Percentiles rank a stretch among this genome's conserved stretches.
Conservation (phyloP, 208 protist species). For the Naegleria lovaniensis region DNA sequence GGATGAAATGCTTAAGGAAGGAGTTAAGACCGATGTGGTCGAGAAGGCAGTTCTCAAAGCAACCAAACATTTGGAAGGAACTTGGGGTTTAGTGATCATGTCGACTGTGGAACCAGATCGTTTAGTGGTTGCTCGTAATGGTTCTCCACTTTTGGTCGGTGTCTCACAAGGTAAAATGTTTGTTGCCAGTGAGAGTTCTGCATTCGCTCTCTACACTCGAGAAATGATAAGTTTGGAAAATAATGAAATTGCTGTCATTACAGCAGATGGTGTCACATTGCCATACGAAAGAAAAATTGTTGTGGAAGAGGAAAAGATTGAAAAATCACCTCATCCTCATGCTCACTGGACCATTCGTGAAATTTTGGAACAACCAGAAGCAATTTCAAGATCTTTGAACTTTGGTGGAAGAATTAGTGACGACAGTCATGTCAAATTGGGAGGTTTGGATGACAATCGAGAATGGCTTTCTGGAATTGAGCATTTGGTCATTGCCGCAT, state of each 20-base stretch:
- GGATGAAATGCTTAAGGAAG: conserved; percentile 39
- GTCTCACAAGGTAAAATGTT: conserved; percentile 70
- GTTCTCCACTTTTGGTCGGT: conserved; percentile 83
- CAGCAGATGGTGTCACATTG: conserved; percentile 8
- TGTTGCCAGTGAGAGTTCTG: conserved; percentile 83
- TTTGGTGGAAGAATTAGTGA: conserved; percentile 17
- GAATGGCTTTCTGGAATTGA: not conserved
- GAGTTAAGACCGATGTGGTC: conserved; percentile 9
- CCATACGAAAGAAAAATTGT: not conserved
- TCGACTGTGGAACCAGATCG: conserved; percentile 62
- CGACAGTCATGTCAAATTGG: not conserved
- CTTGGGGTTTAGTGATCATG: conserved; percentile 22
- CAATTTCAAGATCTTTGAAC: conserved; percentile 8
- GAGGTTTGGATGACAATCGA: conserved; percentile 10
- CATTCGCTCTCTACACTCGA: conserved; percentile 81
- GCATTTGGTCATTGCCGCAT: conserved; percentile 26
- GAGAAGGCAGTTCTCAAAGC: conserved; percentile 26
- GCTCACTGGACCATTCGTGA: conserved; percentile 27
- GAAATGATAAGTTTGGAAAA: conserved; percentile 89
- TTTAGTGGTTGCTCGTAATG: conserved; percentile 70
- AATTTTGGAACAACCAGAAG: conserved; percentile 19
- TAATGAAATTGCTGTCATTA: conserved; percentile 57
- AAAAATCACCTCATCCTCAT: conserved; percentile 4
- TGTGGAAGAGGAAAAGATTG: not conserved
- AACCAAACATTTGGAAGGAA: conserved; percentile 27